phyloP scores from a whole-genome alignment of 2,329 filamentous ascomycete species.

The Paracamarosporium sp. region DNA sequence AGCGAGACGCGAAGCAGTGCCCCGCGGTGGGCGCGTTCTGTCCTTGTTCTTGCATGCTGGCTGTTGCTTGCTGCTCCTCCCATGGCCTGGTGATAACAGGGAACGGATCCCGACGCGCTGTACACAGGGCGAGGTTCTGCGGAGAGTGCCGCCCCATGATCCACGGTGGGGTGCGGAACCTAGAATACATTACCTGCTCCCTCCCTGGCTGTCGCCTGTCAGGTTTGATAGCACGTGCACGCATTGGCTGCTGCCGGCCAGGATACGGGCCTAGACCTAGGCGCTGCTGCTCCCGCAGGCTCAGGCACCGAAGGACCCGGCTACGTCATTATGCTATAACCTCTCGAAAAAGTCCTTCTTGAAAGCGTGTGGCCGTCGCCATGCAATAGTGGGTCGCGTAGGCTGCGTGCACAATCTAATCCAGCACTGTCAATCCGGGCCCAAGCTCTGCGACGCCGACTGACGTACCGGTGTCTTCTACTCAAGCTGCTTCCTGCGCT shows the following conservation, averaged over 20 bases:
- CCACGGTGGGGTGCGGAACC: too few species aligned
- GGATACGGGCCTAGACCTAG: too few species aligned
- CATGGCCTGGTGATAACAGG: not conserved
- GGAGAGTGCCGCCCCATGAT: not conserved
- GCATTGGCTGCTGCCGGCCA: not conserved
- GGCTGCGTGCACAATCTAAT: not conserved
- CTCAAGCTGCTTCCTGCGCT: too few species aligned
- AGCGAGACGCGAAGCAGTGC: not conserved
- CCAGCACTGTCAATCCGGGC: conserved; percentile 1
- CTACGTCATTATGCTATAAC: conserved; percentile 14
- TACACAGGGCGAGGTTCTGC: not conserved
- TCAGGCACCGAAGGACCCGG: too few species aligned
- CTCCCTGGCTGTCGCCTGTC: too few species aligned
- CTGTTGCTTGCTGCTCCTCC: not conserved
- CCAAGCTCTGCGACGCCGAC: conserved; percentile 10
- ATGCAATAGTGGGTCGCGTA: conserved; percentile 8
- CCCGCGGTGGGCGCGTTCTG: conserved; percentile 1
- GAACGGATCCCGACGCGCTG: not conserved
- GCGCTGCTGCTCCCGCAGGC: too few species aligned
- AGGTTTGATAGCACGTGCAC: too few species aligned
- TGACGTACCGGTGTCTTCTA: conserved; percentile 12
- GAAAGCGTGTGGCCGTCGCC: not conserved
- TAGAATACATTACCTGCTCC: too few species aligned
- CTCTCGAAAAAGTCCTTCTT: not conserved
- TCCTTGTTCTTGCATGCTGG: not conserved